Evolutionary conservation across 345 rosid genomes (phyloP).

Genomic region (Sonneratia alba): DNA sequence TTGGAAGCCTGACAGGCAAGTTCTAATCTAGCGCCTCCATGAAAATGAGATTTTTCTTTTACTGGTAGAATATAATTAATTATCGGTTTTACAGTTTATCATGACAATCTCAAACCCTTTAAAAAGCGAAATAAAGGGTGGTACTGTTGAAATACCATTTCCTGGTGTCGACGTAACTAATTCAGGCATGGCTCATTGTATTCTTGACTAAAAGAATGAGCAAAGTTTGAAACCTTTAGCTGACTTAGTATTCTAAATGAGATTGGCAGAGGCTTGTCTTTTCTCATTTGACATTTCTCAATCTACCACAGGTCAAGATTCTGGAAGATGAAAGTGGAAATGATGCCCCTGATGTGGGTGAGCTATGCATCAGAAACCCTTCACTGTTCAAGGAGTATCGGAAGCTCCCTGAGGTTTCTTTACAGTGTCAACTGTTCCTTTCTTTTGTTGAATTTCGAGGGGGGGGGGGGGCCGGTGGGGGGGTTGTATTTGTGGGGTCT

Average conservation of each 20-base stretch:
- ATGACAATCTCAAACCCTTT: slow-evolving; percentile 94
- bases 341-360: slow-evolving; percentile 51
- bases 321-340: slow-evolving; percentile 37
- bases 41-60: background rate
- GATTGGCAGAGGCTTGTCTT: background rate
- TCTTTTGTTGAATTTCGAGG: background rate
- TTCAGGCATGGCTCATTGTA: too few species aligned
- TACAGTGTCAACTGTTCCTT: background rate
- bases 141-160: slow-evolving; percentile 94
- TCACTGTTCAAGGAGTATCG: slow-evolving; percentile 90
- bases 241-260: background rate
- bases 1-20: background rate
- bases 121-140: slow-evolving; percentile 63
- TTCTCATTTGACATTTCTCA: background rate
- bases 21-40: too few species aligned
- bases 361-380: slow-evolving; percentile 86
- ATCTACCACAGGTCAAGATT: slow-evolving; percentile 53
- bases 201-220: background rate
- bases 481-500: too few species aligned
- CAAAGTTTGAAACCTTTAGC: background rate
- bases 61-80: background rate
- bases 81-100: slow-evolving; percentile 46
- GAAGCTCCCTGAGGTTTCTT: slow-evolving; percentile 80
- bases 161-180: slow-evolving; percentile 80
- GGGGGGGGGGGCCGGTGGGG: too few species aligned